Conservation (phyloP, 768 basidiomycete species). For the Serendipita vermifera region DNA sequence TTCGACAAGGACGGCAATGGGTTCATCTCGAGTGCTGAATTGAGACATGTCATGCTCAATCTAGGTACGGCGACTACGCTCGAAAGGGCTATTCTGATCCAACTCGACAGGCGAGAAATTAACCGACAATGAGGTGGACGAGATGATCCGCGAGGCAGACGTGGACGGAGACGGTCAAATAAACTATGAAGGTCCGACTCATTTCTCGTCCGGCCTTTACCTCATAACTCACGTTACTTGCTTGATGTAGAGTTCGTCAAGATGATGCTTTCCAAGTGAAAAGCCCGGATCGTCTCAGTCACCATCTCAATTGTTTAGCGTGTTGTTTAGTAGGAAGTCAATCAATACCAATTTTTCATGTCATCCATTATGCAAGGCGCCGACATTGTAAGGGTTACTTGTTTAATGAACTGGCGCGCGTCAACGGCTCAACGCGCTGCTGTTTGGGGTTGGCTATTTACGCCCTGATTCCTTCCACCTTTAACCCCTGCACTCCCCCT, state of each 20-base stretch:
- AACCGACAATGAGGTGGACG: conserved; percentile 75
- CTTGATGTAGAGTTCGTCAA: conserved; percentile 55
- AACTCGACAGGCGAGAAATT: conserved; percentile 60
- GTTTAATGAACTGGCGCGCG: too few relatives aligned
- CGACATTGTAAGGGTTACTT: too few relatives aligned
- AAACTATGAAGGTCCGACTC: conserved; percentile 58
- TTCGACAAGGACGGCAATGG: conserved; percentile 96
- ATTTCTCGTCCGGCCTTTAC: too few relatives aligned
- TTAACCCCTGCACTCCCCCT: too few relatives aligned
- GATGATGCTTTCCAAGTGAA: conserved; percentile 68
- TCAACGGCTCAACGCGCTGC: too few relatives aligned
- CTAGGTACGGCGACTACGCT: conserved; percentile 43
- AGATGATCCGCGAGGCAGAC: conserved; percentile 96
- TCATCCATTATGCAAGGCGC: too few relatives aligned
- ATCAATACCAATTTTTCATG: too few relatives aligned
- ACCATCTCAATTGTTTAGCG: not conserved
- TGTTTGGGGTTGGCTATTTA: too few relatives aligned
- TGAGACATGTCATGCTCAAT: conserved; percentile 84
- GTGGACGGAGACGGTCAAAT: conserved; percentile 91
- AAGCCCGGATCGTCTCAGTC: not conserved
- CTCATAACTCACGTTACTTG: conserved; percentile 2
- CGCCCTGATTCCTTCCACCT: too few relatives aligned
- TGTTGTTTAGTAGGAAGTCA: not conserved
- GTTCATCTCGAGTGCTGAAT: conserved; percentile 72
- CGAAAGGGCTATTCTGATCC: not conserved